These are phyloP conservation scores for Cladosporium colombiae DNA, from an alignment of 2,329 filamentous ascomycete species.

Conservation along the genomic window DNA sequence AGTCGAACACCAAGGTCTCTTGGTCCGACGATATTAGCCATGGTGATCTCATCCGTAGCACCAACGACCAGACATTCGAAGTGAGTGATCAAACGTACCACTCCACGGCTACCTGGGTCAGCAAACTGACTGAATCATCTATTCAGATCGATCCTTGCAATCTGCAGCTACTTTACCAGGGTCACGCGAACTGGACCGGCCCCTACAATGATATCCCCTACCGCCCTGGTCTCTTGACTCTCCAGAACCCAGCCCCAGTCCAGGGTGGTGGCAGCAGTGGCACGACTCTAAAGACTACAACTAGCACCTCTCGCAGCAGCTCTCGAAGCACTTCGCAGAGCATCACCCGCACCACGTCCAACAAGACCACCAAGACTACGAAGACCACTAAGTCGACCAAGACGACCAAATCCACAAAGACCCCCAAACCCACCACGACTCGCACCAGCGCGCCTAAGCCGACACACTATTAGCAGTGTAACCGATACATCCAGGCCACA, in stretches of 20 bases:
- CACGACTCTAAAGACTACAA: not conserved
- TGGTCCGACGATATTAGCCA: conserved; percentile 70
- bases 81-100: conserved; percentile 11
- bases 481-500: not conserved
- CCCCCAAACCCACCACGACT: too few relatives aligned
- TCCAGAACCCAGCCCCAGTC: conserved; percentile 29
- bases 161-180: conserved; percentile 66
- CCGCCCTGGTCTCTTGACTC: conserved; percentile 56
- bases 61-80: conserved; percentile 62
- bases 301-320: not conserved
- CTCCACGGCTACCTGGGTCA: not conserved
- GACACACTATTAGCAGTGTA: not conserved
- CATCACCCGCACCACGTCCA: not conserved
- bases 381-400: not conserved
- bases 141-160: conserved; percentile 65
- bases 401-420: not conserved
- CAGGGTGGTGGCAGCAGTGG: not conserved
- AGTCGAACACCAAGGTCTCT: conserved; percentile 63
- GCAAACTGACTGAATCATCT: conserved; percentile 46
- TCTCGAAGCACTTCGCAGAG: not conserved
- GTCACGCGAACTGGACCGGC: conserved; percentile 46
- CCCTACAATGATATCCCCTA: conserved; percentile 58
- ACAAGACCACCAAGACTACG: not conserved
- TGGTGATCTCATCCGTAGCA: conserved; percentile 61
- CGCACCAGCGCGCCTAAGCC: not conserved